Evolutionary conservation across 2,329 filamentous ascomycete species (phyloP).

Genomic region (Neonectria magnoliae): DNA sequence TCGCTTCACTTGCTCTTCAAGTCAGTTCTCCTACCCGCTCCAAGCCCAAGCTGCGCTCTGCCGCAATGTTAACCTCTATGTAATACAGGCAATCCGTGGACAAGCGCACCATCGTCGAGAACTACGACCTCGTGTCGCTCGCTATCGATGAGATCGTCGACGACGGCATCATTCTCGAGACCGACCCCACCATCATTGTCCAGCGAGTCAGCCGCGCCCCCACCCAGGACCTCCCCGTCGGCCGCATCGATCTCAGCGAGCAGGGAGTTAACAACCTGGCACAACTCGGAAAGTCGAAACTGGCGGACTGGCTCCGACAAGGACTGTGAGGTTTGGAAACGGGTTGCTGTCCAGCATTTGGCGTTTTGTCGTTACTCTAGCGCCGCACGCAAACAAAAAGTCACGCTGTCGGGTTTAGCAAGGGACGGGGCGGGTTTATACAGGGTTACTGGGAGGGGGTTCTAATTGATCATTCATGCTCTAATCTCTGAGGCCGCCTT

Average conservation of each 20-base stretch:
- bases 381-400: slow-evolving; percentile 41
- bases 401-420: slow-evolving; percentile 35
- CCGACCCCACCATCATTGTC: slow-evolving; percentile 92
- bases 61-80: slow-evolving; percentile 18
- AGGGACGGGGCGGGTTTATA: slow-evolving; percentile 35
- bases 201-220: slow-evolving; percentile 93
- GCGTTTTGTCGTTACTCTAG: slow-evolving; percentile 44
- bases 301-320: slow-evolving; percentile 90
- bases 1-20: slow-evolving; percentile 91
- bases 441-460: slow-evolving; percentile 40
- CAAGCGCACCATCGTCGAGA: slow-evolving; percentile 97
- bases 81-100: slow-evolving; percentile 85
- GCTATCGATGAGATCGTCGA: slow-evolving; percentile 96
- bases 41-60: not conserved
- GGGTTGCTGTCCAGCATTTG: slow-evolving; percentile 29
- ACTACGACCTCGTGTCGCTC: slow-evolving; percentile 95
- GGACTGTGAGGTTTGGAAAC: slow-evolving; percentile 64
- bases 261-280: slow-evolving; percentile 94
- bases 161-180: slow-evolving; percentile 96
- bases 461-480: slow-evolving; percentile 54
- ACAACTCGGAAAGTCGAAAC: slow-evolving; percentile 90
- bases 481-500: slow-evolving; percentile 76
- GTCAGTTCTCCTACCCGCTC: slow-evolving; percentile 58
- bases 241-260: slow-evolving; percentile 94
- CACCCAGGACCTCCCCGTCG: slow-evolving; percentile 88